A percentile compares a stretch with the other conserved stretches of the same genome.
These are phyloP conservation scores for Podaxis sp. DNA, from an alignment of 768 basidiomycete genomes.

Conservation along the genomic window DNA sequence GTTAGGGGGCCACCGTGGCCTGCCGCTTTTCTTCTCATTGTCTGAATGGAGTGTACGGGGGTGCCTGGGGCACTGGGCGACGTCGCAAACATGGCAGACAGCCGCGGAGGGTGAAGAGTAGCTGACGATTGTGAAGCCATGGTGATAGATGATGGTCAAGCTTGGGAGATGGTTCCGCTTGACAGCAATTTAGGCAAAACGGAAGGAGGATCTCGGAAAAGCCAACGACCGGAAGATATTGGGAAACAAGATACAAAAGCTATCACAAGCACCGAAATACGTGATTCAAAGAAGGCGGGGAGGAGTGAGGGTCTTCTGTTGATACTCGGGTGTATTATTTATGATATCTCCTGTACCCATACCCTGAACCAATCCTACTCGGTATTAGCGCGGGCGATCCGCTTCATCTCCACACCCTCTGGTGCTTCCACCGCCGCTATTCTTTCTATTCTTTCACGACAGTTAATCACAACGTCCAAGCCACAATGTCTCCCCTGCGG, in stretches of 20 bases:
- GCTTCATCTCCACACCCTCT: slow-evolving; percentile 25
- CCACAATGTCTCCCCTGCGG: not conserved
- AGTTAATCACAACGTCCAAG: not conserved
- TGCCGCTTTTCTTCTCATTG: slow-evolving; percentile 87
- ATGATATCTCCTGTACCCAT: not conserved
- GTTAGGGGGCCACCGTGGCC: slow-evolving; percentile 89
- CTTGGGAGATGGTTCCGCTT: slow-evolving; percentile 4
- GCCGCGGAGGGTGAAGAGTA: slow-evolving; percentile 67
- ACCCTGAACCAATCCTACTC: slow-evolving; percentile 14
- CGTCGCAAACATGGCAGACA: slow-evolving; percentile 67
- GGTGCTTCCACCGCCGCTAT: not conserved
- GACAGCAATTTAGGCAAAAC: slow-evolving; percentile 5
- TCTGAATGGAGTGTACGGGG: slow-evolving; percentile 86
- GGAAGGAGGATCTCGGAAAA: slow-evolving; percentile 7
- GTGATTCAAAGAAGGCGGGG: slow-evolving; percentile 1
- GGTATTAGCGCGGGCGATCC: slow-evolving; percentile 31
- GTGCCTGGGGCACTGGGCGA: slow-evolving; percentile 81
- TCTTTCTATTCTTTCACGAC: not conserved
- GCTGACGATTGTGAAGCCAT: slow-evolving; percentile 39
- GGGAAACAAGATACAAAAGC: not conserved
- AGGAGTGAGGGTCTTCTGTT: not conserved
- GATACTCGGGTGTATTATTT: slow-evolving; percentile 2
- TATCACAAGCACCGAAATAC: not conserved
- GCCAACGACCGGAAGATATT: not conserved
- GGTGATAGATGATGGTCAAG: slow-evolving; percentile 25